Conservation (phyloP, 441 rosid species). For the Pelargonium australe region DNA sequence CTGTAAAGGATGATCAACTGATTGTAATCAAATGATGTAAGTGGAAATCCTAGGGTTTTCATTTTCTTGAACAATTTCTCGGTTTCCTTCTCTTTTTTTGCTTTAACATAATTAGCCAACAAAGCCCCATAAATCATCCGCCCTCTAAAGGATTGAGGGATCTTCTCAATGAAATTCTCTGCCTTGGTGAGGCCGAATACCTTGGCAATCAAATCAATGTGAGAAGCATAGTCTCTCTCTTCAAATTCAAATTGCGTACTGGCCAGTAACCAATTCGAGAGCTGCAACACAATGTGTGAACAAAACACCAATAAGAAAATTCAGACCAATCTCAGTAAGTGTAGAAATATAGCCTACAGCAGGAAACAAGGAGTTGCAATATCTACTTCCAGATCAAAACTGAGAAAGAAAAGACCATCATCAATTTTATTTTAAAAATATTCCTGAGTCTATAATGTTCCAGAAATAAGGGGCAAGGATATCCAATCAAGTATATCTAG, state of each 20-base stretch:
- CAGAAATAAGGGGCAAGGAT: too few species aligned
- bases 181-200: constrained; percentile 21
- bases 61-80: constrained; percentile 31
- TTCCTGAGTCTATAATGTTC: too few species aligned
- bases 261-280: constrained; percentile 29
- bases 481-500: too few species aligned
- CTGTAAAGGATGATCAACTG: constrained; percentile 34
- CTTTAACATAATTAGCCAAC: constrained; percentile 15
- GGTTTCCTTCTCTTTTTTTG: constrained; percentile 18
- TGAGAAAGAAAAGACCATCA: too few species aligned
- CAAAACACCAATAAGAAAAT: background rate
- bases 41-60: constrained; percentile 23
- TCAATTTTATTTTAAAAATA: too few species aligned
- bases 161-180: constrained; percentile 23
- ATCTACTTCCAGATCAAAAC: too few species aligned
- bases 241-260: constrained; percentile 15
- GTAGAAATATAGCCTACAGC: too few species aligned
- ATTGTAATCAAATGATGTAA: constrained; percentile 24
- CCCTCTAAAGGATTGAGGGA: constrained; percentile 29
- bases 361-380: too few species aligned
- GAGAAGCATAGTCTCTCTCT: constrained; percentile 23
- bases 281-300: constrained; percentile 18
- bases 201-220: constrained; percentile 23
- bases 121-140: constrained; percentile 23
- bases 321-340: too few species aligned